These are phyloP conservation scores for Paragyromitra xinjiangensis DNA, from an alignment of 495 filamentous ascomycete genomes.

Conservation along the genomic window DNA sequence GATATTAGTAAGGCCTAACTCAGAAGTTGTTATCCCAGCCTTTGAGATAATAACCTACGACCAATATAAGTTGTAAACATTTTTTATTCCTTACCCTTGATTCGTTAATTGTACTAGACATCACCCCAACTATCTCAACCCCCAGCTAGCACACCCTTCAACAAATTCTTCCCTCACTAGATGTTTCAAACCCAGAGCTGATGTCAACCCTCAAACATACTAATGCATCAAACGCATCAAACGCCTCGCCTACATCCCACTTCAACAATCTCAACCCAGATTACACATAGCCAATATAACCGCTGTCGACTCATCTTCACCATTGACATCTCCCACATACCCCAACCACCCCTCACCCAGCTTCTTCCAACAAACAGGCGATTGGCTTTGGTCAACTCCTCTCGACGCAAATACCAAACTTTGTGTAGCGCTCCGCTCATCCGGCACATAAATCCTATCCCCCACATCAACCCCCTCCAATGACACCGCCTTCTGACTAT, in stretches of 20 bases:
- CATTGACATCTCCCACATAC: slow-evolving; percentile 64
- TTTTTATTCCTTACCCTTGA: background rate
- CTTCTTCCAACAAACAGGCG: slow-evolving; percentile 58
- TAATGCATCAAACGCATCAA: too few relatives aligned
- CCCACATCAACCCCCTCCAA: slow-evolving; percentile 55
- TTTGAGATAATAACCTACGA: background rate
- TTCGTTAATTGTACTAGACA: background rate
- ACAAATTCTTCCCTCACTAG: background rate
- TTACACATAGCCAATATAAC: slow-evolving; percentile 61
- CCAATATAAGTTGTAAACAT: background rate
- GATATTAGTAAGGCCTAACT: too few relatives aligned
- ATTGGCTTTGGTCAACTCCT: slow-evolving; percentile 56
- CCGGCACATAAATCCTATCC: slow-evolving; percentile 59
- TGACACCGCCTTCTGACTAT: slow-evolving; percentile 62
- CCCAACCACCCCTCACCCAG: slow-evolving; percentile 60
- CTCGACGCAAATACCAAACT: slow-evolving; percentile 51
- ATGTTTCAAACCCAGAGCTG: background rate
- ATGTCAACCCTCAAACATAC: background rate
- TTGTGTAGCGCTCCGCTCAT: slow-evolving; percentile 42
- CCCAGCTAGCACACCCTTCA: background rate
- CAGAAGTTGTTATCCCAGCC: too few relatives aligned
- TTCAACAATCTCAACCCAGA: slow-evolving; percentile 23
- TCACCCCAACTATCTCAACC: too few relatives aligned
- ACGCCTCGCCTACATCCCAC: background rate
- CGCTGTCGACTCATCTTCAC: slow-evolving; percentile 57